These are phyloP conservation scores for Fallopia convolvulus DNA, from an alignment of 148 eudicot genomes.

Conservation along the genomic window DNA sequence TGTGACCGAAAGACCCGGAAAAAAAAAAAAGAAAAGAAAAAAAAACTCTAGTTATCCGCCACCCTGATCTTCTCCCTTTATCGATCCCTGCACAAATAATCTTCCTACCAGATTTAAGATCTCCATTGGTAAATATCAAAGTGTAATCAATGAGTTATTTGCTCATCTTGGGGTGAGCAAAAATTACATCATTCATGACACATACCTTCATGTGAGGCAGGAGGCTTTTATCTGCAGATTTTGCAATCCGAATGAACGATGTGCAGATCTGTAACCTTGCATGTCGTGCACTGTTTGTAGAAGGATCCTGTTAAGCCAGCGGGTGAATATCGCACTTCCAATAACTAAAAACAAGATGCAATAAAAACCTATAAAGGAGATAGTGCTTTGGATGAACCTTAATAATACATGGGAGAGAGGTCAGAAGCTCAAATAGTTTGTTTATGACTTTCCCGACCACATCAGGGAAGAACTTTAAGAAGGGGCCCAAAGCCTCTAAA, in stretches of 20 bases:
- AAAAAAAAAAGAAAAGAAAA: too few species aligned
- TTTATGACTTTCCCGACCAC: constrained; percentile 77
- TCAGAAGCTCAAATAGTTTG: constrained; percentile 90
- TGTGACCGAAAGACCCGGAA: too few species aligned
- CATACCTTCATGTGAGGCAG: constrained; percentile 98
- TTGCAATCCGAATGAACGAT: constrained; percentile 93
- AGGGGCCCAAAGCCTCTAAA: constrained; percentile 83
- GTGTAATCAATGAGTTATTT: neutral
- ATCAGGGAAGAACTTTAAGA: constrained; percentile 68
- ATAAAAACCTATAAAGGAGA: neutral
- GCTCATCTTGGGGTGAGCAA: neutral
- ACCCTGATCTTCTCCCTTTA: too few species aligned
- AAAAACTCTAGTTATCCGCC: too few species aligned
- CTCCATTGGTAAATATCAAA: neutral
- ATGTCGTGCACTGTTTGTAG: constrained; percentile 77
- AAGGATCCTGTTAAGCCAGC: constrained; percentile 64
- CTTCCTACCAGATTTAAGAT: neutral
- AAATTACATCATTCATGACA: neutral
- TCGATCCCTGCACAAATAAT: neutral
- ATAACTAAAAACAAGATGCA: neutral
- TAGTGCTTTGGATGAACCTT: constrained; percentile 39
- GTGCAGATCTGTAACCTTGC: constrained; percentile 97
- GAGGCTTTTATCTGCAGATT: constrained; percentile 71
- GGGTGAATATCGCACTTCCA: constrained; percentile 2
- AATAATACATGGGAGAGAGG: constrained; percentile 55